These are phyloP conservation scores for Carallia pectinifolia DNA, from an alignment of 345 rosid genomes.

Conservation along the genomic window DNA sequence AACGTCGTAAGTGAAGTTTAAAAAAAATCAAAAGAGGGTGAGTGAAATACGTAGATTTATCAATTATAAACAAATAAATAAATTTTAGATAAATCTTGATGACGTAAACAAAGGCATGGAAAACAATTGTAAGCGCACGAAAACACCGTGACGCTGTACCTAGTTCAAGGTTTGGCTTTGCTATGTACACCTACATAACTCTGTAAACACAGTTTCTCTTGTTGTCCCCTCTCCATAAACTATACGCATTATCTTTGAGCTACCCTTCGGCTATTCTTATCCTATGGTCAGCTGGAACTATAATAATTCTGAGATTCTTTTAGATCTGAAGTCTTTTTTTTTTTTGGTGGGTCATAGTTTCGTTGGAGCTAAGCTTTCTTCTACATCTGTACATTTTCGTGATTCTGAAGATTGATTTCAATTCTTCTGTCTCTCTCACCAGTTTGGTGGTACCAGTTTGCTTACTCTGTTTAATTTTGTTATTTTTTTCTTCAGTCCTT, in stretches of 20 bases:
- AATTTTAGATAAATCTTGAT: not conserved
- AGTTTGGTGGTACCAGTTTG: conserved; percentile 43
- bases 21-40: not conserved
- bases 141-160: too few relatives aligned
- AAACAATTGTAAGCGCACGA: too few relatives aligned
- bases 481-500: not conserved
- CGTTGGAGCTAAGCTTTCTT: conserved; percentile 34
- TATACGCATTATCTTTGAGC: too few relatives aligned
- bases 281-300: too few relatives aligned
- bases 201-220: too few relatives aligned
- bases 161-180: too few relatives aligned
- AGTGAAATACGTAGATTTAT: too few relatives aligned
- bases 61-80: too few relatives aligned
- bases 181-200: too few relatives aligned
- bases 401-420: conserved; percentile 28
- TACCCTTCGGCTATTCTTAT: too few relatives aligned
- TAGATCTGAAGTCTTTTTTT: conserved; percentile 30
- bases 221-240: too few relatives aligned
- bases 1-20: not conserved
- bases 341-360: conserved; percentile 21
- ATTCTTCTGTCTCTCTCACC: not conserved
- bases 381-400: conserved; percentile 18
- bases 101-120: not conserved
- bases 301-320: not conserved
- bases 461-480: not conserved